Percentiles rank a stretch among this genome's conserved stretches.
Conservation (phyloP, 345 rosid species). For the Aethionema arabicum region DNA sequence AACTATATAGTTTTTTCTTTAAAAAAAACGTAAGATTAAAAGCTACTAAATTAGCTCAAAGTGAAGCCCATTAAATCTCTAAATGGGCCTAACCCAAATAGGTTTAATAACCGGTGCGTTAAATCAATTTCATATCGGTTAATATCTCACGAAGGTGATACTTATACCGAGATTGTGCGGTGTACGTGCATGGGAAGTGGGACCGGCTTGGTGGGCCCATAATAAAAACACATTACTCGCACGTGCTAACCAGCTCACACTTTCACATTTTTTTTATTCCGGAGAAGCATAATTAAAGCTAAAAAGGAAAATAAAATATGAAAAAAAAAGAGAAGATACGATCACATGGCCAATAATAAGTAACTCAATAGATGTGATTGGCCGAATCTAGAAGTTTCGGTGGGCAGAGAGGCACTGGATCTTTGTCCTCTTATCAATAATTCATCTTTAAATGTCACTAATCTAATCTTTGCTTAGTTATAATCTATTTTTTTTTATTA, state of each 20-base stretch:
- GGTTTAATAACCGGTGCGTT: background rate
- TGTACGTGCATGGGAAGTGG: background rate
- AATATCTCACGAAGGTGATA: background rate
- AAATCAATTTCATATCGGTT: background rate
- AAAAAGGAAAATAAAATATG: background rate
- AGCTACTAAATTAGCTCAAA: background rate
- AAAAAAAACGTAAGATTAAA: background rate
- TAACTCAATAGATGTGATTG: conserved; percentile 8
- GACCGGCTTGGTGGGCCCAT: conserved; percentile 10
- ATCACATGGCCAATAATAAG: conserved; percentile 34
- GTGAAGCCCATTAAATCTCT: no score
- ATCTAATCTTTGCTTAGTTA: no score
- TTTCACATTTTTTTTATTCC: conserved; percentile 20
- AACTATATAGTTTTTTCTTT: background rate
- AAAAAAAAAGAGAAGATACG: conserved; percentile 20
- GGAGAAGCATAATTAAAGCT: conserved; percentile 9
- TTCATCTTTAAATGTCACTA: background rate
- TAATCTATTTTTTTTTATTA: no score
- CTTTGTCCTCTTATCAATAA: background rate
- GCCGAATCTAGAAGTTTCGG: background rate
- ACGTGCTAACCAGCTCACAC: conserved; percentile 31
- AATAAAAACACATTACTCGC: conserved; percentile 24
- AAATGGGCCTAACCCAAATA: background rate
- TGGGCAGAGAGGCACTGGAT: background rate
- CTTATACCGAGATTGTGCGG: conserved; percentile 22